Evolutionary conservation across 495 filamentous ascomycete genomes (phyloP).

Genomic region (Choiromyces venosus): DNA sequence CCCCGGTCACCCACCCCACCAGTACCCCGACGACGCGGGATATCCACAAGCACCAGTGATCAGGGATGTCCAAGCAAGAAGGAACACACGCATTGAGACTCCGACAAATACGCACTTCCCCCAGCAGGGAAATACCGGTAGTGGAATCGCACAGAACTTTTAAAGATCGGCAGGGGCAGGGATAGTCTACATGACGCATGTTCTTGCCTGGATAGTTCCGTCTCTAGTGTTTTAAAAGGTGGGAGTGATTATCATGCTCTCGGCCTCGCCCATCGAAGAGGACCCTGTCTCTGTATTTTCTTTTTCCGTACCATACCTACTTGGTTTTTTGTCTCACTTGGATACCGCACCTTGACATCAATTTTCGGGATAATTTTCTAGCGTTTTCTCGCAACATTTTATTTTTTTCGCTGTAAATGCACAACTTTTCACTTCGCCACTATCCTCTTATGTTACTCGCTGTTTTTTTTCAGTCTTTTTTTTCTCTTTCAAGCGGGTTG

Average conservation of each 20-base stretch:
- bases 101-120: constrained; percentile 66
- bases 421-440: neutral
- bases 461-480: neutral
- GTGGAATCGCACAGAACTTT: constrained; percentile 98
- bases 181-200: neutral
- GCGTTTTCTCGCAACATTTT: neutral
- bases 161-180: constrained; percentile 44
- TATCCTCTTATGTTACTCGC: neutral
- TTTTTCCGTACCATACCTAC: neutral
- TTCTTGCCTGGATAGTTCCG: neutral
- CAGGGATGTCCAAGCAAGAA: constrained; percentile 80
- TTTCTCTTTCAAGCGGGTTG: neutral
- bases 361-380: neutral
- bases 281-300: neutral
- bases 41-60: constrained; percentile 62
- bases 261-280: neutral
- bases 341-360: neutral
- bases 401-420: neutral
- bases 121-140: constrained; percentile 65
- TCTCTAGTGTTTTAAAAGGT: neutral
- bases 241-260: neutral
- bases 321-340: neutral
- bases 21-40: constrained; percentile 50
- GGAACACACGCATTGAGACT: constrained; percentile 92
- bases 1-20: constrained; percentile 45